Evolutionary conservation across 805 yeast species (phyloP).

Genomic region (Teunomyces tritomae): DNA sequence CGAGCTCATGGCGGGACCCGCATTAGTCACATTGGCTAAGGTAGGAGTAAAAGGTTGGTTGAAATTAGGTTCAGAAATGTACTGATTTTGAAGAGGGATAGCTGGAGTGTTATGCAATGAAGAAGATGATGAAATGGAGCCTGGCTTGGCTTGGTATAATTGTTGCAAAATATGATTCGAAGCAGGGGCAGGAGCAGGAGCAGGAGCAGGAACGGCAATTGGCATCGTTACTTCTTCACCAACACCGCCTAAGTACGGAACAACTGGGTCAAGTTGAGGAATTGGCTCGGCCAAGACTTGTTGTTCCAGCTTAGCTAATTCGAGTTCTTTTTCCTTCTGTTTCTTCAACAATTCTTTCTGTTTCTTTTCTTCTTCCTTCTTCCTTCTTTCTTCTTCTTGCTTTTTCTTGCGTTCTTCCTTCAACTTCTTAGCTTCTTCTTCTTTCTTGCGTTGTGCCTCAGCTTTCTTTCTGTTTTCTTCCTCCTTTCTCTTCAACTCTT

Average conservation of each 20-base stretch:
- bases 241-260: background rate
- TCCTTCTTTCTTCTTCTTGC: conserved; percentile 22
- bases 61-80: background rate
- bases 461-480: conserved; percentile 30
- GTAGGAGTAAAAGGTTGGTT: conserved; percentile 1
- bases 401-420: conserved; percentile 26
- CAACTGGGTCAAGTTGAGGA: conserved; percentile 14
- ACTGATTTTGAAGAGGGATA: conserved; percentile 4
- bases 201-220: background rate
- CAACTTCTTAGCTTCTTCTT: conserved; percentile 23
- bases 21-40: background rate
- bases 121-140: conserved; percentile 8
- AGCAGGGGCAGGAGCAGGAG: background rate
- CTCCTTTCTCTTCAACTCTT: conserved; percentile 31
- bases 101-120: conserved; percentile 4
- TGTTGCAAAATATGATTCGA: conserved; percentile 31
- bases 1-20: background rate
- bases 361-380: conserved; percentile 23
- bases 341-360: conserved; percentile 14
- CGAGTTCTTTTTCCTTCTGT: conserved; percentile 12
- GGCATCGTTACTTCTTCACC: conserved; percentile 1
- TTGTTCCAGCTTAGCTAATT: conserved; percentile 8
- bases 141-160: conserved; percentile 33
- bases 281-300: conserved; percentile 8
- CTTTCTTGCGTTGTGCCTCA: conserved; percentile 28